These are phyloP conservation scores for Fusarium pseudograminearum DNA, from an alignment of 2,329 filamentous ascomycete genomes.

Conservation along the genomic window DNA sequence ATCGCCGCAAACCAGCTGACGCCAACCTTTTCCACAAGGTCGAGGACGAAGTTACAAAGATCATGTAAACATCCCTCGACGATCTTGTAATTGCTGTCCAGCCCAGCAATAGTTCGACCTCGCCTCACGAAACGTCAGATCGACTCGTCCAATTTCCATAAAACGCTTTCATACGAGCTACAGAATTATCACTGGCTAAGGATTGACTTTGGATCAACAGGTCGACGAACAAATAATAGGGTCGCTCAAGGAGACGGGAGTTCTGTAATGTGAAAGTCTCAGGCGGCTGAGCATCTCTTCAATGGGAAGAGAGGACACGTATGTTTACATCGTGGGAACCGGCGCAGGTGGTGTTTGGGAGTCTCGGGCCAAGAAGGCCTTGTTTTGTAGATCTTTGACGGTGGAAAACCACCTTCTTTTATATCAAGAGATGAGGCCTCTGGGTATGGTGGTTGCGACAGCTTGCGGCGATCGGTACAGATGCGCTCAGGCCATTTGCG, in stretches of 20 bases:
- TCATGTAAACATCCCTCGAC: slow-evolving; percentile 72
- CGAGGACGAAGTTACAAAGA: slow-evolving; percentile 90
- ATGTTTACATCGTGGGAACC: slow-evolving; percentile 46
- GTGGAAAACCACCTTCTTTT: slow-evolving; percentile 58
- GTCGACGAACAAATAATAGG: slow-evolving; percentile 45
- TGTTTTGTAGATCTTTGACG: slow-evolving; percentile 60
- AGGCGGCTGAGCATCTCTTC: slow-evolving; percentile 52
- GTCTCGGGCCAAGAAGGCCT: slow-evolving; percentile 49
- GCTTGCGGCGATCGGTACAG: slow-evolving; percentile 16
- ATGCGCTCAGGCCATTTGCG: slow-evolving; percentile 12
- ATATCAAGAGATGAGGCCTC: slow-evolving; percentile 55
- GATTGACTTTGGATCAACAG: slow-evolving; percentile 50
- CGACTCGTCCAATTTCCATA: slow-evolving; percentile 31
- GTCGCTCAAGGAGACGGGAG: slow-evolving; percentile 48
- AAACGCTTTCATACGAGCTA: slow-evolving; percentile 21
- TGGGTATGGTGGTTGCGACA: slow-evolving; percentile 26
- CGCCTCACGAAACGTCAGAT: slow-evolving; percentile 33
- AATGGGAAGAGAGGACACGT: slow-evolving; percentile 51
- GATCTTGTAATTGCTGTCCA: slow-evolving; percentile 37
- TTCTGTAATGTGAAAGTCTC: slow-evolving; percentile 50
- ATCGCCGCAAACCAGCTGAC: slow-evolving; percentile 49
- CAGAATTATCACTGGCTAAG: slow-evolving; percentile 32
- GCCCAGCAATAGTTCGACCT: slow-evolving; percentile 31
- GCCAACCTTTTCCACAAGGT: slow-evolving; percentile 66
- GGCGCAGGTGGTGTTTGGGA: slow-evolving; percentile 49